Evolutionary conservation across 179 eudicot species (phyloP).

Genomic region (Amaranthus tricolor): DNA sequence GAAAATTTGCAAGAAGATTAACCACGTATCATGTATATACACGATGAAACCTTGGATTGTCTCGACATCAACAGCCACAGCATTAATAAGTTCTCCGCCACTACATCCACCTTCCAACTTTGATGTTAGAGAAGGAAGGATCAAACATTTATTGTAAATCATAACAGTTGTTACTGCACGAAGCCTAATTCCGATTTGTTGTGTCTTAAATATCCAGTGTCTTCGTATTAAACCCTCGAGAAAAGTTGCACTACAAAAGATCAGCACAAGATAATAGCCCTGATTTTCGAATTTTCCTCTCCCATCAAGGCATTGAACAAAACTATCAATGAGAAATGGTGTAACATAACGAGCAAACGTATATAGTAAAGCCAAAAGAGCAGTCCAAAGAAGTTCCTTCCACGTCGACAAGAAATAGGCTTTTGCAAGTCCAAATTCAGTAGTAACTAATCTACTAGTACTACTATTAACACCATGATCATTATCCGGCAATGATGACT

Average conservation of each 20-base stretch:
- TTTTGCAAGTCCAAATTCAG: slow-evolving; percentile 33
- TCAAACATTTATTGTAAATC: slow-evolving; percentile 34
- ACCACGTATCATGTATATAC: slow-evolving; percentile 55
- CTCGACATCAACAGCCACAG: slow-evolving; percentile 62
- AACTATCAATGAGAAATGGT: slow-evolving; percentile 56
- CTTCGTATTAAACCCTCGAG: slow-evolving; percentile 41
- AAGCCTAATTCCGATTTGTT: slow-evolving; percentile 37
- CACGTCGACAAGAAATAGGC: slow-evolving; percentile 36
- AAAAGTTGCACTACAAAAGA: slow-evolving; percentile 41
- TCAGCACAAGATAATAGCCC: slow-evolving; percentile 40
- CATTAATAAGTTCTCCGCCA: slow-evolving; percentile 57
- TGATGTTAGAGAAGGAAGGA: slow-evolving; percentile 43
- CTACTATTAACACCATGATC: slow-evolving; percentile 18
- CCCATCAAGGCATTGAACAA: slow-evolving; percentile 57
- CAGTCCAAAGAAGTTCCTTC: slow-evolving; percentile 47
- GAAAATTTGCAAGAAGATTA: slow-evolving; percentile 47
- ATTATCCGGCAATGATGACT: background rate
- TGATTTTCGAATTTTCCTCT: slow-evolving; percentile 22
- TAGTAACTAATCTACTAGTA: slow-evolving; percentile 29
- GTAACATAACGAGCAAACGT: slow-evolving; percentile 48
- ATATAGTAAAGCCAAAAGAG: slow-evolving; percentile 30
- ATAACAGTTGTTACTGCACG: slow-evolving; percentile 27
- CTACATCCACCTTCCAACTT: slow-evolving; percentile 27
- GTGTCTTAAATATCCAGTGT: slow-evolving; percentile 32
- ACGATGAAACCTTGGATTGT: slow-evolving; percentile 39